phyloP scores from a whole-genome alignment of 768 basidiomycete genomes.

The Tricholoma bakamatsutake region DNA sequence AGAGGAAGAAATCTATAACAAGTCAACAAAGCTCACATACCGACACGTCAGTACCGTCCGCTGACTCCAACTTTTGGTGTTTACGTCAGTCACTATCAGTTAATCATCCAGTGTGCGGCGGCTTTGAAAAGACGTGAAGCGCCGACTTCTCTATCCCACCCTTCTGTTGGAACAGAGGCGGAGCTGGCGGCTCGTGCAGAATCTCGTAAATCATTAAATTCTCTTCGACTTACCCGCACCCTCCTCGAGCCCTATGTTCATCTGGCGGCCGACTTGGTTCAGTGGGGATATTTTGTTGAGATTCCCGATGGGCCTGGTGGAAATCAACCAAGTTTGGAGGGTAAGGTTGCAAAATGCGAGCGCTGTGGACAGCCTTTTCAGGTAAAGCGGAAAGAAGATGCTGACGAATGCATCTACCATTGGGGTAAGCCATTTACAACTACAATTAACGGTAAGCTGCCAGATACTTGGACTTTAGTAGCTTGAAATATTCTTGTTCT shows the following conservation, averaged over 20 bases:
- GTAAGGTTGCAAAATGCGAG: constrained; percentile 66
- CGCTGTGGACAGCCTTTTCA: constrained; percentile 68
- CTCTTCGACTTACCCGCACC: constrained; percentile 46
- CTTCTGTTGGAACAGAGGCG: constrained; percentile 73
- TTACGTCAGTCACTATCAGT: constrained; percentile 26
- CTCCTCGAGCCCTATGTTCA: constrained; percentile 57
- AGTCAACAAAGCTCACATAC: constrained; percentile 74
- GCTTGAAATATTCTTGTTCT: constrained; percentile 4
- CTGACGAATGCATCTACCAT: constrained; percentile 70
- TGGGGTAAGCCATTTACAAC: constrained; percentile 70
- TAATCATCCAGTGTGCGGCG: constrained; percentile 45
- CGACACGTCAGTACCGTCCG: constrained; percentile 53
- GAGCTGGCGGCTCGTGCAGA: constrained; percentile 54
- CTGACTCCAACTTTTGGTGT: neutral
- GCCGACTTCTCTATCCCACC: constrained; percentile 55
- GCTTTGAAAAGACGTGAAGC: constrained; percentile 42
- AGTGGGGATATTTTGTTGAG: constrained; percentile 67
- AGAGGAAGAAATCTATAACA: constrained; percentile 73
- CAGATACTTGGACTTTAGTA: neutral
- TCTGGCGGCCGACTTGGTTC: constrained; percentile 46
- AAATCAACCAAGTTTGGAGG: constrained; percentile 51
- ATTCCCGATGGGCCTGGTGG: constrained; percentile 68
- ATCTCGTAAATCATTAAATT: constrained; percentile 44
- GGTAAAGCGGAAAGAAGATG: constrained; percentile 54
- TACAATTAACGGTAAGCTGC: constrained; percentile 55